Percentiles rank a stretch among this genome's conserved stretches.
phyloP scores from a whole-genome alignment of 2,329 filamentous ascomycete genomes.

The Scolecobasidium constrictum region DNA sequence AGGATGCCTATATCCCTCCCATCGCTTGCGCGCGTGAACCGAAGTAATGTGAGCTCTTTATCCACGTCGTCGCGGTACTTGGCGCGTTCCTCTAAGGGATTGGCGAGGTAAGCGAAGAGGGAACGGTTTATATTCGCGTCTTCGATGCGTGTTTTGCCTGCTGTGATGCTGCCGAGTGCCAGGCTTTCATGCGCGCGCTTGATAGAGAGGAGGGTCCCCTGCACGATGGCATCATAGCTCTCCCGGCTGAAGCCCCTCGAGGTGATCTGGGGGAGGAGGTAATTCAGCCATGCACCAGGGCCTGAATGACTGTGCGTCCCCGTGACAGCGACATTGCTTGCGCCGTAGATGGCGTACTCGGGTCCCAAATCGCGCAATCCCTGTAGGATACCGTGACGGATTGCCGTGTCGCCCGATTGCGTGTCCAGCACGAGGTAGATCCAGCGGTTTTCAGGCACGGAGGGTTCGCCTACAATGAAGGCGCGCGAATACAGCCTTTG shows the following conservation, averaged over 20 bases:
- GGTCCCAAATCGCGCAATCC: conserved; percentile 57
- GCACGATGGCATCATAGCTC: conserved; percentile 80
- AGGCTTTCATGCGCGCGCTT: conserved; percentile 66
- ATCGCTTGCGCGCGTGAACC: conserved; percentile 64
- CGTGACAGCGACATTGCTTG: conserved; percentile 77
- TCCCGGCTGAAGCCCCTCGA: conserved; percentile 77
- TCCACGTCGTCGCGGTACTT: conserved; percentile 58
- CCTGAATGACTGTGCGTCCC: conserved; percentile 91
- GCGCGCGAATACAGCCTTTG: conserved; percentile 82
- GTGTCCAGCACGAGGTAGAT: conserved; percentile 83
- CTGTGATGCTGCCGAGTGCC: conserved; percentile 56
- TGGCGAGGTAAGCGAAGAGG: conserved; percentile 76
- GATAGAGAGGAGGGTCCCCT: conserved; percentile 74
- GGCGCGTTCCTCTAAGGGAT: conserved; percentile 64
- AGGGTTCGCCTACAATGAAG: conserved; percentile 69
- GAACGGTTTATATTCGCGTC: conserved; percentile 85
- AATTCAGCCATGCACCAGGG: conserved; percentile 89
- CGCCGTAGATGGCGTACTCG: conserved; percentile 63
- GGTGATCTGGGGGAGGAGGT: conserved; percentile 83
- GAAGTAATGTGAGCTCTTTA: conserved; percentile 69
- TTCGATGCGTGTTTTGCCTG: conserved; percentile 57
- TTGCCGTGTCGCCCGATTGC: conserved; percentile 77
- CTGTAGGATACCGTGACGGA: conserved; percentile 77
- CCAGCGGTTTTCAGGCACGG: conserved; percentile 59
- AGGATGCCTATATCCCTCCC: conserved; percentile 68